phyloP scores from a whole-genome alignment of 2,329 filamentous ascomycete species.

The Ambrosiella cleistominuta region DNA sequence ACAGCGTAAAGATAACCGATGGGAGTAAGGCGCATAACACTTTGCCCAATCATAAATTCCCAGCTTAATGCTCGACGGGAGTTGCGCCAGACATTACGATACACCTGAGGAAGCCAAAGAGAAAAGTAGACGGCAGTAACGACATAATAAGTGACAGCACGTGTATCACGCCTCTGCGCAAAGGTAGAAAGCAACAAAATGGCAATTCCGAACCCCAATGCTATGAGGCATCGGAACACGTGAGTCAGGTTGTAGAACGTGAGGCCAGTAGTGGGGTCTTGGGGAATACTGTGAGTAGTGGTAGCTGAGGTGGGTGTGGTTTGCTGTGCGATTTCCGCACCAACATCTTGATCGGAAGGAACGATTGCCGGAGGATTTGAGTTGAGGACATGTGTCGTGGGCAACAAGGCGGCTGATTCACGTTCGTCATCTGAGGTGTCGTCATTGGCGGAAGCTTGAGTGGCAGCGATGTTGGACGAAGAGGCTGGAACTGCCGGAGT shows the following conservation, averaged over 20 bases:
- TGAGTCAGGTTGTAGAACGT: constrained; percentile 30
- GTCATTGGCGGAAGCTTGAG: constrained; percentile 8
- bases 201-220: constrained; percentile 36
- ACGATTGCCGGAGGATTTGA: constrained; percentile 33
- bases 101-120: constrained; percentile 83
- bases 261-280: constrained; percentile 20
- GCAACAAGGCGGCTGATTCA: constrained; percentile 6
- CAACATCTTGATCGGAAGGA: constrained; percentile 45
- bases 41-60: constrained; percentile 79
- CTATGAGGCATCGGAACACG: constrained; percentile 38
- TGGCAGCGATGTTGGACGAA: constrained; percentile 10
- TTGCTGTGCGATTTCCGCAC: constrained; percentile 37
- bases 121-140: constrained; percentile 65
- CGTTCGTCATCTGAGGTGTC: neutral
- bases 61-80: constrained; percentile 81
- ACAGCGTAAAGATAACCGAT: constrained; percentile 74
- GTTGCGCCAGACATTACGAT: constrained; percentile 77
- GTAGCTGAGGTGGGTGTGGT: neutral
- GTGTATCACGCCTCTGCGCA: constrained; percentile 39
- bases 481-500: constrained; percentile 18
- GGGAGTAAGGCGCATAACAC: constrained; percentile 57
- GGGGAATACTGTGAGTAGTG: constrained; percentile 18
- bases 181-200: constrained; percentile 42
- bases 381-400: constrained; percentile 11
- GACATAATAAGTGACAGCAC: constrained; percentile 40